phyloP scores from a whole-genome alignment of 164 flowering plant species.

The Berberis thunbergii region DNA sequence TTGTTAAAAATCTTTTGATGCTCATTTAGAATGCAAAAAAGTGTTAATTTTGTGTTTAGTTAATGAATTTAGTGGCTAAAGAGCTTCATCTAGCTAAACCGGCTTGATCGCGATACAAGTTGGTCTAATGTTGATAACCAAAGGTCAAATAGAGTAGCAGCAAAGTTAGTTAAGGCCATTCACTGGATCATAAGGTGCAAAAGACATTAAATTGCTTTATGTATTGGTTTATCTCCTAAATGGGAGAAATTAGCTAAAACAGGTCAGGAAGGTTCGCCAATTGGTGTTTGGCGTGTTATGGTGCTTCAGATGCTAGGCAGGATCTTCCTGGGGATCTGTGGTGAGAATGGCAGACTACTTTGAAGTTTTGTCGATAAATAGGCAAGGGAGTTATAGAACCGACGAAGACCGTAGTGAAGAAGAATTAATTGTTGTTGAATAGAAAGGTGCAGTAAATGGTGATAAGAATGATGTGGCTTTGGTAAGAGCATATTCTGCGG shows the following conservation, averaged over 20 bases:
- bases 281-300: conserved; percentile 94
- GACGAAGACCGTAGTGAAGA: conserved; percentile 25
- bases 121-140: conserved; percentile 82
- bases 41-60: neutral
- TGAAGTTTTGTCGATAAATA: conserved; percentile 66
- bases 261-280: conserved; percentile 89
- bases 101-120: conserved; percentile 94
- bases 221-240: conserved; percentile 66
- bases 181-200: conserved; percentile 61
- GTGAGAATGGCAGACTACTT: conserved; percentile 91
- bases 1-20: neutral
- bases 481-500: conserved; percentile 65
- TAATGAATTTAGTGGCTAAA: neutral
- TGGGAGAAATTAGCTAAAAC: conserved; percentile 71
- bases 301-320: conserved; percentile 71
- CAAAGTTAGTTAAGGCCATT: conserved; percentile 84
- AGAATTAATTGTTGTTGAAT: conserved; percentile 38
- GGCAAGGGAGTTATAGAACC: conserved; percentile 26
- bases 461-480: conserved; percentile 47
- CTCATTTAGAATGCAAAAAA: neutral
- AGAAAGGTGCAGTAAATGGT: conserved; percentile 23
- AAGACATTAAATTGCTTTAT: conserved; percentile 73
- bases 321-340: conserved; percentile 75
- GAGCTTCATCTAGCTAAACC: conserved; percentile 92
- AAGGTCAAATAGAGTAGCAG: conserved; percentile 84